These are phyloP conservation scores for Cronartium ribicola DNA, from an alignment of 1,284 basidiomycete species.

Conservation along the genomic window DNA sequence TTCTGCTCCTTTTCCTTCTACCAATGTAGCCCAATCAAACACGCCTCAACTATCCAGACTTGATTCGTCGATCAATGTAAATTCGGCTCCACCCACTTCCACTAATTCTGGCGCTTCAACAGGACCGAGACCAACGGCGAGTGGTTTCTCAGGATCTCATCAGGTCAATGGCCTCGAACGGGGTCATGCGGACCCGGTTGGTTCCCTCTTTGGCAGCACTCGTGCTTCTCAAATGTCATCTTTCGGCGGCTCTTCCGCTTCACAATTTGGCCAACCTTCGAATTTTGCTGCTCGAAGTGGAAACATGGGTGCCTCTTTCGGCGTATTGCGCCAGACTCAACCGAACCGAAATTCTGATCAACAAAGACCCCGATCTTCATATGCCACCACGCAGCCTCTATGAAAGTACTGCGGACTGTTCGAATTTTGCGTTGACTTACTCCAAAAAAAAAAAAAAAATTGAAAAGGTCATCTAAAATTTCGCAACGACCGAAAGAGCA, in stretches of 20 bases:
- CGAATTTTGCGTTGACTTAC: too few relatives aligned
- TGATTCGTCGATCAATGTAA: not conserved
- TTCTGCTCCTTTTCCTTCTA: not conserved
- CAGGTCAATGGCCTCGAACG: not conserved
- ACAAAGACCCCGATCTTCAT: too few relatives aligned
- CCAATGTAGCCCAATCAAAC: not conserved
- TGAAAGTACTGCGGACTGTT: too few relatives aligned
- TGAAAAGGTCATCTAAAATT: too few relatives aligned
- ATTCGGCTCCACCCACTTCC: not conserved
- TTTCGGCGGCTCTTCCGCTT: not conserved
- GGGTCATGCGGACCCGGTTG: not conserved
- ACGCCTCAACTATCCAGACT: not conserved
- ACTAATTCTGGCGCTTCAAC: not conserved
- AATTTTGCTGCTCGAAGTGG: not conserved
- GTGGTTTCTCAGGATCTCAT: not conserved
- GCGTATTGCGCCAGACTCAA: too few relatives aligned
- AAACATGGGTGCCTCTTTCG: too few relatives aligned
- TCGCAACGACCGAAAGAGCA: too few relatives aligned
- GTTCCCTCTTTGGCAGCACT: not conserved
- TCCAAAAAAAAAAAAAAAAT: too few relatives aligned
- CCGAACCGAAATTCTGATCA: too few relatives aligned
- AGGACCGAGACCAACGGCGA: not conserved
- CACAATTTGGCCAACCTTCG: not conserved
- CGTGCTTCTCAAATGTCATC: too few relatives aligned
- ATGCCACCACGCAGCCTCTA: too few relatives aligned